Base-by-base conservation (phyloP, 192 early-diverging fungal species). In the Backusella circina region DNA sequence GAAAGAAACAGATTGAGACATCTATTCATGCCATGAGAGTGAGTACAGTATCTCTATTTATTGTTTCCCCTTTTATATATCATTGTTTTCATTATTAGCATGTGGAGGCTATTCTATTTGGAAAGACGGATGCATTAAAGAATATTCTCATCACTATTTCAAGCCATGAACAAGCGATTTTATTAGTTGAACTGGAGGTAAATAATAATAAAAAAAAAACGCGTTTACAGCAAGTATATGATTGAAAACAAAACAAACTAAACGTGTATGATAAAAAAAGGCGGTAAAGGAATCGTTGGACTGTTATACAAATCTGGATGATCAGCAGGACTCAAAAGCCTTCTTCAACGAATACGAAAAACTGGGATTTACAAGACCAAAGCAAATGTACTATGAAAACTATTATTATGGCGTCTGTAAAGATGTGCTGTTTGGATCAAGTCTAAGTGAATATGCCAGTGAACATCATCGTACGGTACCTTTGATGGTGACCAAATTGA, bases 351-450 rank as follows among this genome's bases (percentile, higher is more conserved):
- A 79, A 36, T 79, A 74, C 39, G 68, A 75, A 41, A 68, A 70
- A 51, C 31, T 70, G 5, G 78, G 44, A 12, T 76, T 70, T 35
- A 36, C n/a, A n/a, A 70, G 31, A 8, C 75, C 75, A 13, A 67
- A 50, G 30, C 30, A 65, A 21, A 30, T 67, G n/a, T 44, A 67
- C 67, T 65, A 75, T 15, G 65, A 67, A n/a, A 65, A 75, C 4
- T 75, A 38, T 28, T 44, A 75, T 33, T 31, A 37, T 16, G 73
- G 73, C 21, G 13, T 10, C 4, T 67, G 61, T 36, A 65, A 67
- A 26, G 82, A 83, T 51, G 36, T 83, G 7, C 37, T 83, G 2
- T 83, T 83, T 71, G 82, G 82, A 35, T 74, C 76, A 18, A 65
- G 68, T 47, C 36, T 83, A 16, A 71, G 31, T 8, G 78, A 83